Evolutionary conservation across 257 asterid species (phyloP).

Genomic region (Capsicum chinense): DNA sequence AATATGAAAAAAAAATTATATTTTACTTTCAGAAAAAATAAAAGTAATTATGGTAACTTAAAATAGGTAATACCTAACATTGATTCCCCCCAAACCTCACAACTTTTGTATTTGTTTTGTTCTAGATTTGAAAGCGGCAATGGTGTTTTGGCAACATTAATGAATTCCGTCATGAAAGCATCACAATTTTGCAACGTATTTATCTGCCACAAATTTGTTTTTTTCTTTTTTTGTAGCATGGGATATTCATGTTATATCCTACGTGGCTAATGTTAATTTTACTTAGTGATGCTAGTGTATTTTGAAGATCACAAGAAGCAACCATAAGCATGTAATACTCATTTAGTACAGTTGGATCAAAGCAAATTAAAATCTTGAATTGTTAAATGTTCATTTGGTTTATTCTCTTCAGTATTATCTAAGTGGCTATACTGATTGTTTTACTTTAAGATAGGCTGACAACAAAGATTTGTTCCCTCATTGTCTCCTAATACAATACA

Average conservation of each 20-base stretch:
- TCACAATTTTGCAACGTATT: neutral
- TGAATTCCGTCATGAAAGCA: neutral
- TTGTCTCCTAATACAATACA: slow-evolving; percentile 31
- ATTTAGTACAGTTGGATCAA: slow-evolving; percentile 7
- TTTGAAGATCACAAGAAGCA: slow-evolving; percentile 20
- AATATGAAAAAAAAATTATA: no score
- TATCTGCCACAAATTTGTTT: neutral
- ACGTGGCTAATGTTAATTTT: neutral
- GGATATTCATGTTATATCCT: neutral
- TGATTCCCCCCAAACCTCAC: neutral
- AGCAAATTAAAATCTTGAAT: neutral
- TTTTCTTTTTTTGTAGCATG: neutral
- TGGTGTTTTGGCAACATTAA: neutral
- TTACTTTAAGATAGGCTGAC: slow-evolving; percentile 52
- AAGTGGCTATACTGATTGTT: slow-evolving; percentile 45
- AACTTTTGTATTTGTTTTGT: neutral
- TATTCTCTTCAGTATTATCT: slow-evolving; percentile 10
- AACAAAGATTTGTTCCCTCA: slow-evolving; percentile 56
- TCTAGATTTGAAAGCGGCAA: neutral
- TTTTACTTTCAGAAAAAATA: no score
- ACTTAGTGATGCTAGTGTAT: neutral
- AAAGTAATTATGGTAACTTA: no score
- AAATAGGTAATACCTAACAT: no score
- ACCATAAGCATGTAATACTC: slow-evolving; percentile 19
- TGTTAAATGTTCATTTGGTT: slow-evolving; percentile 26